phyloP scores from a whole-genome alignment of 176 grass and related monocot genomes.

The Oryza officinalis region DNA sequence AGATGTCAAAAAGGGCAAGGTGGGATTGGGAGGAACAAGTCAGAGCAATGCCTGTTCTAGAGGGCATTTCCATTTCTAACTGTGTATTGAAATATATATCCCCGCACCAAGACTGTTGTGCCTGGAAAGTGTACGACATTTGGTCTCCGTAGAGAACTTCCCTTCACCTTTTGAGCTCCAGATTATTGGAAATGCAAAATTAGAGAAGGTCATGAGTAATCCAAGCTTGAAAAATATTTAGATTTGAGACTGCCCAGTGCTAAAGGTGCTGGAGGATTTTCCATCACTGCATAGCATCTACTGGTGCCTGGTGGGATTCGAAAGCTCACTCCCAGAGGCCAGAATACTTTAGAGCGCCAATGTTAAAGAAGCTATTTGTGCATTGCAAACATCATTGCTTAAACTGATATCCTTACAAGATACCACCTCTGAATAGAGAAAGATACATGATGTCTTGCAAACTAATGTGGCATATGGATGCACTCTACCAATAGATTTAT shows the following conservation, averaged over 20 bases:
- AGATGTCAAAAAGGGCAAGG: slow-evolving; percentile 15
- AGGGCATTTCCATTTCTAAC: background rate
- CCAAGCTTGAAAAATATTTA: background rate
- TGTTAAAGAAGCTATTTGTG: background rate
- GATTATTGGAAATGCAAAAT: background rate
- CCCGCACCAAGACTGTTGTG: background rate
- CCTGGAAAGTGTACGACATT: background rate
- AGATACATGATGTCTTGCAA: background rate
- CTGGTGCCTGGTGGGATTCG: background rate
- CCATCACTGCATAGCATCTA: too few species aligned
- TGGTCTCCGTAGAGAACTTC: slow-evolving; percentile 27
- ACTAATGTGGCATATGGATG: background rate
- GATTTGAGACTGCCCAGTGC: fast-evolving
- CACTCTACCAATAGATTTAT: background rate
- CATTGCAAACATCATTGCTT: slow-evolving; percentile 3
- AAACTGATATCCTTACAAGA: slow-evolving; percentile 21
- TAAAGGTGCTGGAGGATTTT: background rate
- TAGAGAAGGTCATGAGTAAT: background rate
- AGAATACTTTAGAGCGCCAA: background rate
- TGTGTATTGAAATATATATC: slow-evolving; percentile 28
- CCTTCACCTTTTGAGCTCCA: background rate
- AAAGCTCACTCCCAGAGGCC: background rate
- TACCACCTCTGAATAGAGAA: background rate
- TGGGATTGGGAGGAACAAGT: slow-evolving; percentile 23
- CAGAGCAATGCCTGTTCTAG: background rate